phyloP scores from a whole-genome alignment of 306 rosid species.

The Coriaria nepalensis region DNA sequence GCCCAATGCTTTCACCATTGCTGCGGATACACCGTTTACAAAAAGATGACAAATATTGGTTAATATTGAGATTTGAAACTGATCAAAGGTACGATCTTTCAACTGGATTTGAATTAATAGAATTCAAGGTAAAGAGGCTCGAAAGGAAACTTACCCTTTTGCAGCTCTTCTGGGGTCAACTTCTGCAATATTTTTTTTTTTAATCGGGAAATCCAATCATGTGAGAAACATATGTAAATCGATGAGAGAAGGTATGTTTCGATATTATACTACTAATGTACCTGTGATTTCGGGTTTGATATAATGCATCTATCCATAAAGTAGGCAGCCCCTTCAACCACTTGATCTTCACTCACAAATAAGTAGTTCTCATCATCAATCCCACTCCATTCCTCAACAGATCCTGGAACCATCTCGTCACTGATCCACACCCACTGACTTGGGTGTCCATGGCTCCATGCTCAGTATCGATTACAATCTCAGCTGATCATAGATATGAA shows the following conservation, averaged over 20 bases:
- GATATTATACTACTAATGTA: conserved; percentile 2
- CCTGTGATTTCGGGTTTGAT: conserved; percentile 65
- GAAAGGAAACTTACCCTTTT: conserved; percentile 38
- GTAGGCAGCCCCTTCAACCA: conserved; percentile 74
- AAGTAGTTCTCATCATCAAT: conserved; percentile 60
- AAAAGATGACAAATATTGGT: background rate
- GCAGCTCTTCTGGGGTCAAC: conserved; percentile 65
- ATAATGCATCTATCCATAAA: conserved; percentile 69
- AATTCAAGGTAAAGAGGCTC: background rate
- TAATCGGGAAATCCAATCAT: conserved; percentile 10
- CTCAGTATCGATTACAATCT: conserved; percentile 47
- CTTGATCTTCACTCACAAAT: conserved; percentile 64
- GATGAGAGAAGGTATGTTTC: background rate
- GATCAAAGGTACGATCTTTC: too few relatives aligned
- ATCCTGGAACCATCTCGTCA: conserved; percentile 36
- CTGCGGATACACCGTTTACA: conserved; percentile 19
- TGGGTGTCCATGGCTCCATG: conserved; percentile 36
- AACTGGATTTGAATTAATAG: too few relatives aligned
- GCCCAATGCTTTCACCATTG: conserved; percentile 38
- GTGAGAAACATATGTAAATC: conserved; percentile 12
- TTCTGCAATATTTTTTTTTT: conserved; percentile 42
- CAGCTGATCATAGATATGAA: conserved; percentile 38
- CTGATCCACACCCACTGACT: conserved; percentile 90
- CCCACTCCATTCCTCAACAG: conserved; percentile 61
- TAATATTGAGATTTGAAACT: too few relatives aligned